Conservation (phyloP, 768 basidiomycete genomes). For the Chalciporus pseudorubinellus region DNA sequence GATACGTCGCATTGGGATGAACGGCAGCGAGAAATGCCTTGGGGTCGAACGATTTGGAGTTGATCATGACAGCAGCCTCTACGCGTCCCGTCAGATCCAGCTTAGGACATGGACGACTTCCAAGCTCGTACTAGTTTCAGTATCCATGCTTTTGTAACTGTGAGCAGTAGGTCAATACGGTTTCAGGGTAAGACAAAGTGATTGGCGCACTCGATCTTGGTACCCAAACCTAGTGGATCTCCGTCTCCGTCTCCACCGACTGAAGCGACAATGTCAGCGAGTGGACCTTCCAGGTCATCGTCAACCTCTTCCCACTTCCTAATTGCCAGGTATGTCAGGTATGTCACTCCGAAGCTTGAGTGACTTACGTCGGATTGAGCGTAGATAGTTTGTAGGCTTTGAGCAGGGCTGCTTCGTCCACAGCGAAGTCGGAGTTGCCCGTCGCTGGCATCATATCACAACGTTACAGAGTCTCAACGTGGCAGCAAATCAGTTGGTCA, state of each 20-base stretch:
- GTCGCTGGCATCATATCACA: constrained; percentile 12
- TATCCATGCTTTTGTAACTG: constrained; percentile 66
- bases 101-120: constrained; percentile 9
- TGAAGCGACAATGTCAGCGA: constrained; percentile 67
- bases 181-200: not conserved
- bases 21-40: constrained; percentile 88
- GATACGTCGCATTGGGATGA: constrained; percentile 93
- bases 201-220: constrained; percentile 50
- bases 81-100: constrained; percentile 9
- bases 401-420: constrained; percentile 80
- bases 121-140: constrained; percentile 62
- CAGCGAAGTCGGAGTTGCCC: constrained; percentile 58
- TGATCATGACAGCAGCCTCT: constrained; percentile 82
- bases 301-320: constrained; percentile 92
- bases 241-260: constrained; percentile 57
- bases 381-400: constrained; percentile 86
- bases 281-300: constrained; percentile 75
- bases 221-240: constrained; percentile 80
- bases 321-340: constrained; percentile 3
- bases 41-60: constrained; percentile 94
- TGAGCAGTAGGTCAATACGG: not conserved
- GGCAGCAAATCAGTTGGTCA: not conserved
- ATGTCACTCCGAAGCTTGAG: not conserved
- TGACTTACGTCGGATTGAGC: constrained; percentile 66
- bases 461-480: not conserved